Conservation (phyloP, 805 yeast species). For the Ogataea salicorniae region DNA sequence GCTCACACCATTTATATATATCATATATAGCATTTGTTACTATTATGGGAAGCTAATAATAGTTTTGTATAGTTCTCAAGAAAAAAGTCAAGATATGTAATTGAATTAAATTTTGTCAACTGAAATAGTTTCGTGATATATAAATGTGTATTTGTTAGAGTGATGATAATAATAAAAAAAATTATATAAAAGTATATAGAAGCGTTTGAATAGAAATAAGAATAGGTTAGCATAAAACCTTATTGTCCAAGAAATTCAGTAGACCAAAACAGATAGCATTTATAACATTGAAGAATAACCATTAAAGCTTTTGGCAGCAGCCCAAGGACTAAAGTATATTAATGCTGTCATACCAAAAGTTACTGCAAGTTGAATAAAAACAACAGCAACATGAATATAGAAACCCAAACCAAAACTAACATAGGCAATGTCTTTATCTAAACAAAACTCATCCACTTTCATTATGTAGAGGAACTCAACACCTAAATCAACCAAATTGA, state of each 20-base stretch:
- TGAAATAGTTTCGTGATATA: no score
- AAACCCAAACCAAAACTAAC: conserved; percentile 18
- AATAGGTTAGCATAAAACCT: no score
- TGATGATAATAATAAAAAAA: not conserved
- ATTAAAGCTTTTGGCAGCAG: not conserved
- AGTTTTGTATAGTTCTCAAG: no score
- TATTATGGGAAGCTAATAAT: no score
- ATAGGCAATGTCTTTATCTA: conserved; percentile 14
- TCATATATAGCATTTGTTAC: no score
- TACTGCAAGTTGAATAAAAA: conserved; percentile 9
- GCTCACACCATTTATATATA: no score
- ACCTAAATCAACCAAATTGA: conserved; percentile 8
- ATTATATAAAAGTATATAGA: not conserved
- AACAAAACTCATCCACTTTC: conserved; percentile 13
- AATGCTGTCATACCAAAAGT: conserved; percentile 13
- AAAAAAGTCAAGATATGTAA: no score
- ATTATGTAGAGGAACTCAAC: conserved; percentile 13
- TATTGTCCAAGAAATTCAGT: no score
- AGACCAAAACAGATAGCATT: no score
- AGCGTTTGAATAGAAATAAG: no score
- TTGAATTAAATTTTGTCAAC: no score
- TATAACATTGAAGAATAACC: not conserved
- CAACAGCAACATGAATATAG: conserved; percentile 10
- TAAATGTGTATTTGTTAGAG: not conserved
- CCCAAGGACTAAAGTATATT: conserved; percentile 14